Conservation (phyloP, 768 basidiomycete genomes). For the Lactarius evosmus region DNA sequence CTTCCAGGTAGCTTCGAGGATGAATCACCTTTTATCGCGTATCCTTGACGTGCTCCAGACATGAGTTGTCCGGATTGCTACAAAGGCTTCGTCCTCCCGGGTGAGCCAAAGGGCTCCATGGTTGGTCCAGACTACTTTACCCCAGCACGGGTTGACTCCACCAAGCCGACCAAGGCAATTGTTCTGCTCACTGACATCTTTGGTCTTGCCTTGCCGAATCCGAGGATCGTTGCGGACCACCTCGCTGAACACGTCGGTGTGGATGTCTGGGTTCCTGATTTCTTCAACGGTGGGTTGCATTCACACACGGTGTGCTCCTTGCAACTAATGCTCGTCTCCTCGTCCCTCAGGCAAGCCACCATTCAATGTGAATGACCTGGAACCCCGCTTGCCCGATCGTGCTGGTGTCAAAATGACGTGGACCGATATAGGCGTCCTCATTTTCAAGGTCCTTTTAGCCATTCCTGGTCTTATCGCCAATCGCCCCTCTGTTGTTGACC, state of each 20-base stretch:
- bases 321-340: not conserved
- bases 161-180: conserved; percentile 39
- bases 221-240: conserved; percentile 55
- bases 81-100: conserved; percentile 43
- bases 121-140: conserved; percentile 46
- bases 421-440: conserved; percentile 27
- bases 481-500: conserved; percentile 34
- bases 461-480: conserved; percentile 28
- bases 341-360: conserved; percentile 33
- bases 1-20: not conserved
- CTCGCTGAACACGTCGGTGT: conserved; percentile 47
- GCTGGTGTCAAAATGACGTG: conserved; percentile 31
- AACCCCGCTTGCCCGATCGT: conserved; percentile 34
- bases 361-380: conserved; percentile 31
- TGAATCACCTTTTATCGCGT: not conserved
- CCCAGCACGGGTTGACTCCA: conserved; percentile 30
- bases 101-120: conserved; percentile 45
- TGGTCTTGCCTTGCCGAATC: conserved; percentile 50
- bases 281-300: conserved; percentile 47
- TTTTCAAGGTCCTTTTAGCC: conserved; percentile 28
- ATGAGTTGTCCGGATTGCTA: conserved; percentile 37
- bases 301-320: not conserved
- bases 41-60: not conserved
- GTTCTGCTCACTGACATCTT: conserved; percentile 57
- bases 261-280: conserved; percentile 64